These are phyloP conservation scores for Schizophyllum amplum DNA, from an alignment of 1,284 basidiomycete species.

Conservation along the genomic window DNA sequence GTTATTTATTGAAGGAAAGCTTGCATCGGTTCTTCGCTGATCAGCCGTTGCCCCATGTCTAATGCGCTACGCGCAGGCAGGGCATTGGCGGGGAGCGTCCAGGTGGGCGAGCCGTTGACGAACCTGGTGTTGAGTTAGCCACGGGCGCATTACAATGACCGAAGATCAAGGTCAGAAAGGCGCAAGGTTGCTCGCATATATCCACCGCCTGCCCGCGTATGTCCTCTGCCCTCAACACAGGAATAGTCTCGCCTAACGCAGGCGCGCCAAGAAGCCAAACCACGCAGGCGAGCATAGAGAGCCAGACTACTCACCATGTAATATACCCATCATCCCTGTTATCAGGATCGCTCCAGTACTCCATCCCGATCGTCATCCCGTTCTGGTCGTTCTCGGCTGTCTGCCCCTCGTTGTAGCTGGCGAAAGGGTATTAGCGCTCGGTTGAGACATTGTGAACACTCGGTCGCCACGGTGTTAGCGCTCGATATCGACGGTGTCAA, in stretches of 20 bases:
- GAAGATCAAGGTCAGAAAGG: no score
- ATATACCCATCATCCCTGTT: slow-evolving; percentile 34
- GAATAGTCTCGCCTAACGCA: no score
- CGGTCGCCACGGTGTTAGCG: no score
- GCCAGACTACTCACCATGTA: not conserved
- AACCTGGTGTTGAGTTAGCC: slow-evolving; percentile 52
- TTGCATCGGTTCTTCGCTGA: slow-evolving; percentile 50
- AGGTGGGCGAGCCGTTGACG: slow-evolving; percentile 39
- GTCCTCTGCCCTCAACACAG: no score
- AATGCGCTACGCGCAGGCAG: slow-evolving; percentile 40
- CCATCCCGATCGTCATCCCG: slow-evolving; percentile 47
- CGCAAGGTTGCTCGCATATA: no score
- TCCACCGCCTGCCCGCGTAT: no score
- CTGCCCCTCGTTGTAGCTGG: not conserved
- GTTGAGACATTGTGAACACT: no score
- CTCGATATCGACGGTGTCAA: no score
- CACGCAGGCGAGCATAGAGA: not conserved
- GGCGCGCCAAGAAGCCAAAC: no score
- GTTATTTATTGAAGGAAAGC: not conserved
- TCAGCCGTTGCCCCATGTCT: slow-evolving; percentile 42
- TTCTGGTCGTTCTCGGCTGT: slow-evolving; percentile 25
- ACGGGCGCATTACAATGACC: no score
- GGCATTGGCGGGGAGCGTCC: slow-evolving; percentile 44
- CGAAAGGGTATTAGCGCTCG: not conserved
- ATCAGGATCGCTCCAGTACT: slow-evolving; percentile 51